A percentile compares a stretch with the other conserved stretches of the same genome.
Conservation (phyloP, 2,329 filamentous ascomycete genomes). For the Magnaporthiopsis rhizophila region DNA sequence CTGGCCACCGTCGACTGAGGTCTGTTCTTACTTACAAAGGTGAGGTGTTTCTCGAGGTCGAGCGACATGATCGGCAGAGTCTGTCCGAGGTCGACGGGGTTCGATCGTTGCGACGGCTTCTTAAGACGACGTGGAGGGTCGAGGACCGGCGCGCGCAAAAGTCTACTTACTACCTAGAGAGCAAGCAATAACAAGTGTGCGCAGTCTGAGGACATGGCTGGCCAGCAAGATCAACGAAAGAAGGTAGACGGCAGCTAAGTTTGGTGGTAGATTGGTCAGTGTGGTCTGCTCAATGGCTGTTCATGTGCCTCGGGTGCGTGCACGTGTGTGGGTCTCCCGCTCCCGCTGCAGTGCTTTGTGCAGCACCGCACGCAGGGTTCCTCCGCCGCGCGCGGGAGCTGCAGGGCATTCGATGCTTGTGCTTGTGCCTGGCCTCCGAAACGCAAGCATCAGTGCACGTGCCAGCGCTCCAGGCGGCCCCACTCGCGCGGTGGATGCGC, state of each 20-base stretch:
- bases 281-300: not conserved
- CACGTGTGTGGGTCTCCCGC: not conserved
- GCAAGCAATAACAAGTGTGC: not conserved
- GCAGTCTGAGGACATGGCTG: not conserved
- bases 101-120: not conserved
- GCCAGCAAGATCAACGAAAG: not conserved
- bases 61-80: slow-evolving; percentile 47
- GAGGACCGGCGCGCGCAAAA: too few relatives aligned
- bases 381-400: too few relatives aligned
- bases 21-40: slow-evolving; percentile 60
- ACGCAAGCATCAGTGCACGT: not conserved
- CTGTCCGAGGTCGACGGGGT: not conserved
- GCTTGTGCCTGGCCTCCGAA: not conserved
- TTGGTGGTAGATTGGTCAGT: too few relatives aligned
- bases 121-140: not conserved
- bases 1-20: not conserved
- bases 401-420: too few relatives aligned
- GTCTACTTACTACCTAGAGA: not conserved
- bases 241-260: not conserved
- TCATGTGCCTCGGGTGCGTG: not conserved
- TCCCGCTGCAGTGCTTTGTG: too few relatives aligned
- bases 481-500: not conserved
- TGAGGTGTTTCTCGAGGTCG: slow-evolving; percentile 73
- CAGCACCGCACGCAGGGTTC: too few relatives aligned
- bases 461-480: not conserved